Evolutionary conservation across 1,284 basidiomycete genomes (phyloP), one percentile per base, ranked within the genome.

Genomic region (Sporisorium scitamineum): DNA sequence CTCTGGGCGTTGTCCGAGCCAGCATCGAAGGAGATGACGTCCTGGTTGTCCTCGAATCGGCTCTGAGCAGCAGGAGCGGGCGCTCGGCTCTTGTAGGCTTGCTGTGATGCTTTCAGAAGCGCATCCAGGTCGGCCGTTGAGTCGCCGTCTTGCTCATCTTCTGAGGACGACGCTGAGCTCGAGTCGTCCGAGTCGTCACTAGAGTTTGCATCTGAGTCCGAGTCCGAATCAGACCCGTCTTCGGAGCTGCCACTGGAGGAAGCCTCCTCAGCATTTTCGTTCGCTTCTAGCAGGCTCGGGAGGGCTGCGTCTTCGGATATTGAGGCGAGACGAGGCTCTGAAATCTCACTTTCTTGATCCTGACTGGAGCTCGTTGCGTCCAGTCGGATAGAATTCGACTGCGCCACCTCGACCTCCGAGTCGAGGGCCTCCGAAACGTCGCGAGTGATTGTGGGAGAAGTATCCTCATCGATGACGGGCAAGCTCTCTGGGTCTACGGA

Each of bases 21-120:
- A 22, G 60, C 42, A 24, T 71, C 68, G 24, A 79, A 67, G 3
- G 63, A 57, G 63, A 79, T 77, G 52, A 75, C 58, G 34, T 79
- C 78, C 53, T 77, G 61, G 37, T 78, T 70, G 47, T 71, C 71
- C 26, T 71, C 74, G 37, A 71, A 73, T 2, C 59, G 68, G 29
- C 57, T 62, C 24, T 63, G 37, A 24, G 51, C 18, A 16, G 51
- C 11, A 10, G 58, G 39, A 2, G 47, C 24, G 9, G 69, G 45
- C 0, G 61, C 60, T 9, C 74, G 51, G 16, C 47, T 48, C 26
- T 72, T 67, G 66, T 69, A 73, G 0, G 78, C 75, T 59, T 69
- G 61, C 27, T 70, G 68, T 2, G 78, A 79, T 3, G 78, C 78
- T 16, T 70, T 61, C 29, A 79, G 54, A 7, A 79, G 60, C 31